Evolutionary conservation across 176 grass and related monocot species (phyloP), one percentile per base, ranked within the genome.

Genomic region (Triticum monococcum): DNA sequence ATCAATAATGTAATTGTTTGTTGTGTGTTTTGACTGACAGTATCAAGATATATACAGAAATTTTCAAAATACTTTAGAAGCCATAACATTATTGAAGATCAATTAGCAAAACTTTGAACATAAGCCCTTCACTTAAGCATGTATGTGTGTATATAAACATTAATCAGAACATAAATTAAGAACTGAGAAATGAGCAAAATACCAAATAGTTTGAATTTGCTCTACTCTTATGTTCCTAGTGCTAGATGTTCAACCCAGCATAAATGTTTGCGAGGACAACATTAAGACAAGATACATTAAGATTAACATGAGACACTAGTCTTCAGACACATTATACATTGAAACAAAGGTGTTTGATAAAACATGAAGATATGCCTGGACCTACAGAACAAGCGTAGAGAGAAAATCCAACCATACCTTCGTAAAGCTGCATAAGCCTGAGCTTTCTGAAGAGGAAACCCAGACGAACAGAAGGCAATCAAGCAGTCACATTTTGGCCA

Each of bases 401-500:
- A 78, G 22, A 78, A 78, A 46, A 37, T 36, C 22, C 33, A 79
- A 56, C 2, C 37, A 69, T 85, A 98, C 97, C 91, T 96, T 82
- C 88, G 88, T 72, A 98, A 86, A 85, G 92, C 82, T 60, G 89
- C 90, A 91, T 98, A 98, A 66, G 72, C 86, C 92, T 98, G 86
- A 83, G 85, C 88, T 57, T 98, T 98, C 91, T 94, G 31, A 46
- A 98, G 90, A 62, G 97, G 97, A 90, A 91, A 98, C 82, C 97
- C 94, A 83, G 97, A 89, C 11, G 97, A 98, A 87, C 94, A 92
- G 87, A 98, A 98, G 30, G 97, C 97, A 90, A 98, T 93, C 87
- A 98, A 91, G 83, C 97, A 98, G 82, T 98, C 94, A 83, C 94
- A 98, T 46, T 90, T 91, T 91, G 97, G 97, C 97, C 97, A 98